Evolutionary conservation across 495 filamentous ascomycete genomes (phyloP).

Genomic region (Lasiosphaeriaceae sp.): DNA sequence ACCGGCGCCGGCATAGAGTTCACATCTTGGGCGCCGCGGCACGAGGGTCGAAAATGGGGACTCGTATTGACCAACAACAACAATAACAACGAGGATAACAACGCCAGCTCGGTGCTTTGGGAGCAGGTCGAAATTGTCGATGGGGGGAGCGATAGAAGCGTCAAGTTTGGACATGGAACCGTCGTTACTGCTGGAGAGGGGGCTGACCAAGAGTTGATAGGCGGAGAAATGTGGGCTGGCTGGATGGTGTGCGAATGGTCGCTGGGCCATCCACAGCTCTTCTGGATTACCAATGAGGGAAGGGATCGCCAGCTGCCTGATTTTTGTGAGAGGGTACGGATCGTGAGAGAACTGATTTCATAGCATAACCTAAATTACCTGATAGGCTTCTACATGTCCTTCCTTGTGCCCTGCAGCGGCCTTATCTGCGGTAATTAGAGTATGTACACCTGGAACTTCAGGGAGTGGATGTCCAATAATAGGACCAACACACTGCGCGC

Average conservation of each 20-base stretch:
- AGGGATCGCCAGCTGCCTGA: not conserved
- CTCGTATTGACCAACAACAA: not conserved
- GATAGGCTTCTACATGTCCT: too few relatives aligned
- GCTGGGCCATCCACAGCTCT: slow-evolving; percentile 1
- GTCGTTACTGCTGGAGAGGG: not conserved
- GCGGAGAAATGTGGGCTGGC: not conserved
- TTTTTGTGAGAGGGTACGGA: not conserved
- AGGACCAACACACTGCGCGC: too few relatives aligned
- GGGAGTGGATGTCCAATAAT: too few relatives aligned
- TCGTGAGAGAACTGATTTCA: not conserved
- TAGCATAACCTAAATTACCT: too few relatives aligned
- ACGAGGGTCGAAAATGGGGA: not conserved
- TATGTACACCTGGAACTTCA: too few relatives aligned
- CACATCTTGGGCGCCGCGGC: not conserved
- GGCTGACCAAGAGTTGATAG: not conserved
- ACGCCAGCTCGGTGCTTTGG: not conserved
- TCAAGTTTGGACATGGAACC: not conserved
- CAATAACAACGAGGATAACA: too few relatives aligned
- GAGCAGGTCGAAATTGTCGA: slow-evolving; percentile 1
- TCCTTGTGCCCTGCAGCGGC: too few relatives aligned
- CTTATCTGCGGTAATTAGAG: too few relatives aligned
- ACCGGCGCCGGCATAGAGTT: not conserved
- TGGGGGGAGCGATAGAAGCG: not conserved
- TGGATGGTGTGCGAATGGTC: slow-evolving; percentile 1
- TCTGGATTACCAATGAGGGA: not conserved